Base-by-base conservation (phyloP, 129 eudicot genomes). In the Rutidosis leptorrhynchoides region DNA sequence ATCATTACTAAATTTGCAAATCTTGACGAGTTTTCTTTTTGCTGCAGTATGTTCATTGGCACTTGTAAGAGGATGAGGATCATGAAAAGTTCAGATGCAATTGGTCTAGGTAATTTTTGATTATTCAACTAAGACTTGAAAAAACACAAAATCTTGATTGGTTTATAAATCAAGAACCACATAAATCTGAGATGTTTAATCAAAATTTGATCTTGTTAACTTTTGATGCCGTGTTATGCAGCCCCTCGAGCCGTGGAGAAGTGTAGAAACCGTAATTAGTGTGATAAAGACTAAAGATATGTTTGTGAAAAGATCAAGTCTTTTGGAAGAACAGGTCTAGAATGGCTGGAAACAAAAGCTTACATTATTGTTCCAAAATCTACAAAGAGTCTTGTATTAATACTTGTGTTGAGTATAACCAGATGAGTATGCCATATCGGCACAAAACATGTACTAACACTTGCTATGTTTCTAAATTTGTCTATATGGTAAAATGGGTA, bases 71-170 rank as follows among this genome's bases (percentile, higher is more conserved):
- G 94, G 78, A 69, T 86, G 84, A 80, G 89, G 76, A 83, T 86
- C 82, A 86, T 86, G 89, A 86, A 80, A 74, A 80, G 89, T 68
- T 86, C 82, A 7, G 89, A 86, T 58, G 88, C 94, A 57, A 79
- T 74, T 69, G 94, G 89, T 9, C 68, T 86, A 78, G 94, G 88
- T 80, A 75, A 64, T 67, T 43, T 58, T 61, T 45, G 17, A 62
- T 45, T 17, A 15, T 59, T 33, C n/a, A 40, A 42, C 65, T 25
- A 27, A 26, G 43, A 27, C n/a, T 17, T 20, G 72, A 64, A 64
- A 59, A 56, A 64, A 9, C 2, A 6, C 56, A 14, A 37, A 37
- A 37, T 37, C 45, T 37, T 37, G 45, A 37, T 12, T 37, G 4
- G 3, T 10, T 16, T 37, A 37, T 37, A 11, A 37, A 37, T 37